A percentile compares a stretch with the other conserved stretches of the same genome.
Evolutionary conservation across 2,329 filamentous ascomycete genomes (phyloP).

Genomic region (Thelonectria rubi): DNA sequence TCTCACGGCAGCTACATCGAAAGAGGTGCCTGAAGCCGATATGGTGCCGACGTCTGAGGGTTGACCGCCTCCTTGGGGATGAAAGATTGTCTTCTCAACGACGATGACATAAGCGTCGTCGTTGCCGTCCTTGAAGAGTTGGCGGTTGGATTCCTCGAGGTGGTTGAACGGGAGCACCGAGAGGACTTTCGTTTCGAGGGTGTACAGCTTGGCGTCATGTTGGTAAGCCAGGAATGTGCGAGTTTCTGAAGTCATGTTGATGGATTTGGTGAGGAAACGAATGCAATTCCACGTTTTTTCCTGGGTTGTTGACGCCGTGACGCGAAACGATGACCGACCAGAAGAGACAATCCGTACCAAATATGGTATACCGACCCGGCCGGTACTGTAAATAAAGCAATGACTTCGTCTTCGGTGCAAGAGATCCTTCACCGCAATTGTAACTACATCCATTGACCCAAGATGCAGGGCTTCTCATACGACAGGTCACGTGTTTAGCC

Average conservation of each 20-base stretch:
- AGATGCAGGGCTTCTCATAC: too few relatives aligned
- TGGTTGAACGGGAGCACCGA: conserved; percentile 58
- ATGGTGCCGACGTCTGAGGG: conserved; percentile 74
- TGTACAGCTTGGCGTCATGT: conserved; percentile 54
- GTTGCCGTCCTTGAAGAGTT: conserved; percentile 66
- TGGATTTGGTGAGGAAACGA: neutral
- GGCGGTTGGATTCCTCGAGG: conserved; percentile 60
- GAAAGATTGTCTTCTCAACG: conserved; percentile 75
- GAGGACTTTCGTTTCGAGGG: conserved; percentile 54
- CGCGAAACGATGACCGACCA: too few relatives aligned
- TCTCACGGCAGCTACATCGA: conserved; percentile 66
- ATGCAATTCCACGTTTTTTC: too few relatives aligned
- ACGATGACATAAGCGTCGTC: conserved; percentile 65
- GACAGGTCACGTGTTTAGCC: too few relatives aligned
- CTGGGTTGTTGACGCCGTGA: too few relatives aligned
- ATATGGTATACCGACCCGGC: too few relatives aligned
- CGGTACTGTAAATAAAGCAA: too few relatives aligned
- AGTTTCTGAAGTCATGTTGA: conserved; percentile 32
- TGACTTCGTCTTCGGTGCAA: too few relatives aligned
- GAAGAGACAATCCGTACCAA: too few relatives aligned
- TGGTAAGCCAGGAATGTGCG: conserved; percentile 53
- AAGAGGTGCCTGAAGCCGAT: conserved; percentile 44
- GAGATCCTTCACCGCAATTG: too few relatives aligned
- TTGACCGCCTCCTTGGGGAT: conserved; percentile 79
- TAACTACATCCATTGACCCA: too few relatives aligned